These are phyloP conservation scores for Ramichloridium luteum DNA, from an alignment of 2,329 filamentous ascomycete species.

Conservation along the genomic window DNA sequence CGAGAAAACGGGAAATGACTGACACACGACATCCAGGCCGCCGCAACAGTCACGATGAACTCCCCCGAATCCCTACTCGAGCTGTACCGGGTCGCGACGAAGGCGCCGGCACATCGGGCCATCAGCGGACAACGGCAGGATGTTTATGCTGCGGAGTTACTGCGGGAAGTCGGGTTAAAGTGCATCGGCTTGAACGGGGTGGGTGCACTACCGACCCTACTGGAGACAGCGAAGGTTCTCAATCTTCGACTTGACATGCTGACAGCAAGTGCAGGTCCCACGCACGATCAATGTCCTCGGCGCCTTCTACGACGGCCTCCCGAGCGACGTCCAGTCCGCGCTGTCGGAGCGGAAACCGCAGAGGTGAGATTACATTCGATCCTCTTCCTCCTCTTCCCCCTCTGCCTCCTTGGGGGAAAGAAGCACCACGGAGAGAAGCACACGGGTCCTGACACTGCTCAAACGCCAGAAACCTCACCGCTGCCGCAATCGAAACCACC, in stretches of 20 bases:
- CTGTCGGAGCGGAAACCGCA: constrained; percentile 30
- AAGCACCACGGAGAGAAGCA: no score
- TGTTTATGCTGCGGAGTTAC: constrained; percentile 52
- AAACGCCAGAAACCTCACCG: constrained; percentile 26
- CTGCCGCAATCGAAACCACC: constrained; percentile 37
- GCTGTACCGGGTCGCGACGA: constrained; percentile 42
- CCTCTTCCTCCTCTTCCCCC: no score
- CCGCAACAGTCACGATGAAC: constrained; percentile 76
- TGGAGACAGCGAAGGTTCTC: background rate
- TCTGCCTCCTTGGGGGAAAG: no score
- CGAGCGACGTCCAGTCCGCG: constrained; percentile 39
- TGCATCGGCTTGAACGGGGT: constrained; percentile 68
- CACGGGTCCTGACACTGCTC: no score
- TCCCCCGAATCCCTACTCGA: constrained; percentile 61
- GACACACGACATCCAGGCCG: constrained; percentile 44
- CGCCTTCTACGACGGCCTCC: constrained; percentile 54
- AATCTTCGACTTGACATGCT: background rate
- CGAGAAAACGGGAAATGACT: no score
- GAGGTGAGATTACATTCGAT: constrained; percentile 5
- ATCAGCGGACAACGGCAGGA: constrained; percentile 21
- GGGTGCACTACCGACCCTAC: no score
- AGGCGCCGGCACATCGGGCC: constrained; percentile 13
- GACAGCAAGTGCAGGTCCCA: constrained; percentile 44
- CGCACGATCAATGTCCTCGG: constrained; percentile 73
- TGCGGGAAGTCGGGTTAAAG: constrained; percentile 64